Base-by-base conservation (phyloP, 345 rosid species). In the Geranium rotundifolium region DNA sequence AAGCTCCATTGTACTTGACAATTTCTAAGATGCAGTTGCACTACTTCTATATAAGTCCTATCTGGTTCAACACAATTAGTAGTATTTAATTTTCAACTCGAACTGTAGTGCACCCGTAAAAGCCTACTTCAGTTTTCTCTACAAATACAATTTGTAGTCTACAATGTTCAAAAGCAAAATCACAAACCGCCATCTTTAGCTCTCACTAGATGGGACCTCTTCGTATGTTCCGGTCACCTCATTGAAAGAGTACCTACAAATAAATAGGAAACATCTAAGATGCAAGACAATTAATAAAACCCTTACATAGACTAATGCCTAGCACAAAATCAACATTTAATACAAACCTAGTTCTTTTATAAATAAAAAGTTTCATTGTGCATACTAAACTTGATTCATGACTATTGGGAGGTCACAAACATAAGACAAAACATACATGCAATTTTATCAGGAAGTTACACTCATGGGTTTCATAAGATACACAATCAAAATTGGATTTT, bases 141-240 rank as follows among this genome's bases (percentile, higher is more conserved):
- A 12, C 16, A 7, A 46, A 9, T 46, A 46, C 52, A 46, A 46
- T 46, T 46, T 55, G 57, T 55, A 55, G 20, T 55, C 57, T 55
- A 55, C 57, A 55, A n/a, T 17, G 57, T 55, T 13, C 52, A 46
- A 46, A 46, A 46, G 52, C 16, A 14, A 46, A 9, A 55, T 19
- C 19, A 16, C 57, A 55, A 54, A 62, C 29, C 15, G 12, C 10
- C 17, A 41, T 17, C 57, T 17, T 73, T 61, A 74, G 64, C 60
- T 74, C 17, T 39, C 72, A 46, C 17, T 55, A 23, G 80, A 54
- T 9, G 64, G 65, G 34, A 83, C 70, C 65, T 80, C 84, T 16
- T 78, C 77, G 13, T 83, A 86, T 0, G 64, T 34, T 30, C 85
- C 85, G 3, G 79, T 84, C 63, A 72, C 80, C 75, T 81, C 85